Evolutionary conservation across 2,329 filamentous ascomycete genomes (phyloP).

Genomic region (Epichloe hybrida): DNA sequence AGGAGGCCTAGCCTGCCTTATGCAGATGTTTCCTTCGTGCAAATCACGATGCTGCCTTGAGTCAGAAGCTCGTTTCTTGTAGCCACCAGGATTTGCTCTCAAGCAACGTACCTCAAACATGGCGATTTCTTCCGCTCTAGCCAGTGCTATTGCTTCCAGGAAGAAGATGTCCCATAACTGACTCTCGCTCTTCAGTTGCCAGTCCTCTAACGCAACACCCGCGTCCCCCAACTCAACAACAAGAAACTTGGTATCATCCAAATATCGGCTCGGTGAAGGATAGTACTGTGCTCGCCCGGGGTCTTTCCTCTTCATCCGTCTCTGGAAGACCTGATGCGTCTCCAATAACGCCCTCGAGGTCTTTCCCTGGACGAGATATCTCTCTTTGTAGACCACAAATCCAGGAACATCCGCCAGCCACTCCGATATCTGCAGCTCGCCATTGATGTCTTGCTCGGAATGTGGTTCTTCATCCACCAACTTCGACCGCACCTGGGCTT

Average conservation of each 20-base stretch:
- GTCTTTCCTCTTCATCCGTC: constrained; percentile 39
- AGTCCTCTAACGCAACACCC: constrained; percentile 45
- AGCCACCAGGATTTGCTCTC: background rate
- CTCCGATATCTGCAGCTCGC: constrained; percentile 50
- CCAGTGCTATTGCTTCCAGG: constrained; percentile 44
- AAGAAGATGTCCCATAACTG: constrained; percentile 53
- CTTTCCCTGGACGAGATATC: constrained; percentile 45
- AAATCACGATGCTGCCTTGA: constrained; percentile 44
- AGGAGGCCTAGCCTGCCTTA: constrained; percentile 29
- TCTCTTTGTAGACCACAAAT: constrained; percentile 53
- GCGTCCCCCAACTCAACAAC: constrained; percentile 52
- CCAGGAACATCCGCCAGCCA: constrained; percentile 50
- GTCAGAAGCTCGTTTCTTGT: constrained; percentile 5
- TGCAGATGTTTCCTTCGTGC: constrained; percentile 52
- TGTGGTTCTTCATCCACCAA: constrained; percentile 48
- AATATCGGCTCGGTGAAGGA: constrained; percentile 45
- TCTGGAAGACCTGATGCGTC: constrained; percentile 46
- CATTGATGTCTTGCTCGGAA: constrained; percentile 37
- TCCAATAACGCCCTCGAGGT: constrained; percentile 39
- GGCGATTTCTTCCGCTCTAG: constrained; percentile 42
- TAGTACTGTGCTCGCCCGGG: constrained; percentile 47
- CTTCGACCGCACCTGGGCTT: constrained; percentile 37
- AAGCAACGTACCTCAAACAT: constrained; percentile 41
- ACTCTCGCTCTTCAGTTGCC: constrained; percentile 30
- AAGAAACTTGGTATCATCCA: constrained; percentile 43